These are phyloP conservation scores for Xylaria sp. DNA, from an alignment of 2,329 filamentous ascomycete species.

Conservation along the genomic window DNA sequence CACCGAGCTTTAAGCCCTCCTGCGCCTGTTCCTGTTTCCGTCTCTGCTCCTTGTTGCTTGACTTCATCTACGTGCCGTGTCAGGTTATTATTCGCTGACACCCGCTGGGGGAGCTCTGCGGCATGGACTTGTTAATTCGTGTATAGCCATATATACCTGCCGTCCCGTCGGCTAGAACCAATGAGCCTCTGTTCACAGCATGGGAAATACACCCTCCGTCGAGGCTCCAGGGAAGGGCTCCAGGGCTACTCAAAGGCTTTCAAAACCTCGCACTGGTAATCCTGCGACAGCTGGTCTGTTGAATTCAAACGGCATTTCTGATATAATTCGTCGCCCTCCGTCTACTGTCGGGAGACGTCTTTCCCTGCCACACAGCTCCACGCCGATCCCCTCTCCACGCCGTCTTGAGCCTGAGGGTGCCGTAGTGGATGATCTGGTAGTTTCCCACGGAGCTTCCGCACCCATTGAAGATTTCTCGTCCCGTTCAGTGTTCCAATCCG, in stretches of 20 bases:
- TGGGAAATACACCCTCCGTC: slow-evolving; percentile 64
- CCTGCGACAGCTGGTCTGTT: slow-evolving; percentile 57
- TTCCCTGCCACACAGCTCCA: slow-evolving; percentile 43
- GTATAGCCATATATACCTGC: slow-evolving; percentile 53
- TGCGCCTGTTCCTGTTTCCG: slow-evolving; percentile 22
- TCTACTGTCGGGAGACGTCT: slow-evolving; percentile 42
- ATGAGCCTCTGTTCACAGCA: slow-evolving; percentile 48
- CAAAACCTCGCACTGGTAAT: slow-evolving; percentile 60
- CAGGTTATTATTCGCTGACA: slow-evolving; percentile 45
- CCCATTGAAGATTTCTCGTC: slow-evolving; percentile 38
- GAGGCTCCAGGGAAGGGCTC: slow-evolving; percentile 54
- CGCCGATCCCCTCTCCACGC: slow-evolving; percentile 40
- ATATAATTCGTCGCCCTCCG: slow-evolving; percentile 48
- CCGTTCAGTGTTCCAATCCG: slow-evolving; percentile 53
- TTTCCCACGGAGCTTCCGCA: slow-evolving; percentile 32
- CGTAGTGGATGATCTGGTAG: slow-evolving; percentile 23
- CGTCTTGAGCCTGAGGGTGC: slow-evolving; percentile 36
- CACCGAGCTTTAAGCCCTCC: slow-evolving; percentile 39
- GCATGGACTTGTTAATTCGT: slow-evolving; percentile 56
- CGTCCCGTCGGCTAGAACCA: slow-evolving; percentile 46
- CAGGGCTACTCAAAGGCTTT: slow-evolving; percentile 60
- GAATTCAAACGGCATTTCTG: slow-evolving; percentile 52
- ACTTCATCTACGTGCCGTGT: slow-evolving; percentile 48
- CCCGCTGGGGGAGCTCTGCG: slow-evolving; percentile 48
- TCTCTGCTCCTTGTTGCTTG: slow-evolving; percentile 33